Base-by-base conservation (phyloP, 129 eudicot genomes). In the Silybum marianum region DNA sequence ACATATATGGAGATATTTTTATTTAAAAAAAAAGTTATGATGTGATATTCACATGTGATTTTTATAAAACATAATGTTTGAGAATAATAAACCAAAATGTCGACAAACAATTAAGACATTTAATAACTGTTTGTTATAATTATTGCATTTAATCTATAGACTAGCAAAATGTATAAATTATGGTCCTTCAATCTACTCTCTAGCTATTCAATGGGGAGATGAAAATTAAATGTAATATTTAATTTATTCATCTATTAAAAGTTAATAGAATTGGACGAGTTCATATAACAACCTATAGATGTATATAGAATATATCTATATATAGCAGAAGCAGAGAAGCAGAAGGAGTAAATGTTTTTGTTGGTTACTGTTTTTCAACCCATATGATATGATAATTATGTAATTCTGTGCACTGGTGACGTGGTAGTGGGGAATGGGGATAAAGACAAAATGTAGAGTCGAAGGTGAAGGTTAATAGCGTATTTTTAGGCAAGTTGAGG, bases 361-460 rank as follows among this genome's bases (percentile, higher is more conserved):
- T 7, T 58, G 23, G 6, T 75, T 28, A 6, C 22, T 74, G 26
- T 28, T 81, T 67, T 81, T 68, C 28, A 81, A 34, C 34, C 72
- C 34, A 71, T 12, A 63, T 34, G 21, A 69, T 39, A 58, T 13
- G 18, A 48, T 16, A 13, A 13, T 48, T 48, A 16, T 58, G 1
- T 23, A 58, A 2, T 58, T 58, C 3, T 58, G 66, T 58, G 66
- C 24, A 58, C 19, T 9, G 6, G 10, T 58, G 66, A 58, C 66
- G 66, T 58, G 24, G 66, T 58, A 14, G 38, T 21, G 2, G 6
- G 36, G 54, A n/a, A n/a, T n/a, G n/a, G 44, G 14, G 22, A 8
- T 54, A 39, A 77, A 42, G 82, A 83, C 86, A 83, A 70, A 82
- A 77, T 11, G 18, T 46, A 36, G 21, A 40, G 21, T 65, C 40